phyloP scores from a whole-genome alignment of 106 monocot genomes.

The Amphibolis antarctica region DNA sequence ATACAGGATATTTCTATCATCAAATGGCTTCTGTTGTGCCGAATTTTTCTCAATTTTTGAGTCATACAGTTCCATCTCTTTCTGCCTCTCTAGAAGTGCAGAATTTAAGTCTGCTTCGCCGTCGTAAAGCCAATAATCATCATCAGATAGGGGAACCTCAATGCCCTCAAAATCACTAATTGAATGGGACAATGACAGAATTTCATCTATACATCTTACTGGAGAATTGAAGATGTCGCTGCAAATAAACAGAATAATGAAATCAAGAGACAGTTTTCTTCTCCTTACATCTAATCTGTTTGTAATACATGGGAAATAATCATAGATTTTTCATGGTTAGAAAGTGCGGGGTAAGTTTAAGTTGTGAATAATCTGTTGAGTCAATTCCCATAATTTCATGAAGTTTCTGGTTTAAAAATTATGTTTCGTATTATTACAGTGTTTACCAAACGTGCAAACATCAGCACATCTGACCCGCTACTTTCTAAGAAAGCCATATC shows the following conservation, averaged over 20 bases:
- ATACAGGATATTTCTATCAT: conserved; percentile 12
- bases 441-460: too few species aligned
- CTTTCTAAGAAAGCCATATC: too few species aligned
- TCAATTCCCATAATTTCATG: too few species aligned
- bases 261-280: background rate
- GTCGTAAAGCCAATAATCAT: conserved; percentile 87
- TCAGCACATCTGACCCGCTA: too few species aligned
- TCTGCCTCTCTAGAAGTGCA: conserved; percentile 65
- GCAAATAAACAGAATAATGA: conserved; percentile 8
- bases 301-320: too few species aligned
- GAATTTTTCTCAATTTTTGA: conserved; percentile 18
- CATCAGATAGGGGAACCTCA: conserved; percentile 59
- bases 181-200: conserved; percentile 46
- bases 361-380: too few species aligned
- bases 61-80: conserved; percentile 73
- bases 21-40: conserved; percentile 3
- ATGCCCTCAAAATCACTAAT: conserved; percentile 37
- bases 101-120: conserved; percentile 83
- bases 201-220: conserved; percentile 71
- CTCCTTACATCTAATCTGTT: background rate
- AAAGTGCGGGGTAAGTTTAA: too few species aligned
- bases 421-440: too few species aligned
- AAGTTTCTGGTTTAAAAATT: too few species aligned
- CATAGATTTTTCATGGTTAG: too few species aligned
- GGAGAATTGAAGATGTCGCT: conserved; percentile 77